A percentile compares a stretch with the other conserved stretches of the same genome.
Evolutionary conservation across 176 grass and related monocot genomes (phyloP).

Genomic region (Rhynchospora tenuis): DNA sequence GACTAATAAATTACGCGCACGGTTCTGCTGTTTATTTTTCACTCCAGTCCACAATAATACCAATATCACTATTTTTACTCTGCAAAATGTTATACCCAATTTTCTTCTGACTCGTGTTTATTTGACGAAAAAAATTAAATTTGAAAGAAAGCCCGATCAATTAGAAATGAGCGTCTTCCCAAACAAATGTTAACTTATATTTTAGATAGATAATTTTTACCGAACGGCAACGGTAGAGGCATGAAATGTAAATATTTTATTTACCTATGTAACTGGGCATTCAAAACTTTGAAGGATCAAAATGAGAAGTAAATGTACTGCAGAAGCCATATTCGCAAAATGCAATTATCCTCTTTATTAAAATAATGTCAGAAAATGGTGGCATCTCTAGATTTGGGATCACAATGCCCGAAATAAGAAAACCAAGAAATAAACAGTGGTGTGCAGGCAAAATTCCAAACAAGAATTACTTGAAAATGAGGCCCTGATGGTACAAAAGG

Average conservation of each 20-base stretch:
- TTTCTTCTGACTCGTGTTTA: not conserved
- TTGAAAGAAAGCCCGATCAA: not conserved
- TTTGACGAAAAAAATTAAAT: not conserved
- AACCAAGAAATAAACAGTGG: conserved; percentile 7
- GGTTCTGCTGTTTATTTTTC: not conserved
- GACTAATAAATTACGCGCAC: not conserved
- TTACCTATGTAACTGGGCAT: not conserved
- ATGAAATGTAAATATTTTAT: not conserved
- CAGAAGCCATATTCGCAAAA: not conserved
- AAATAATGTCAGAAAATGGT: not conserved
- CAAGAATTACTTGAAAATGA: conserved; percentile 19
- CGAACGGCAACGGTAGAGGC: not conserved
- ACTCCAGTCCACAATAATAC: not conserved
- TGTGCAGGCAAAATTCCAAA: conserved; percentile 26
- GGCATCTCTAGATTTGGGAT: conserved; percentile 22
- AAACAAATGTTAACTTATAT: not conserved
- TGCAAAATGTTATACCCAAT: too few relatives aligned
- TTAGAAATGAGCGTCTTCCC: not conserved
- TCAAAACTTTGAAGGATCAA: not conserved
- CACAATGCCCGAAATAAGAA: conserved; percentile 4
- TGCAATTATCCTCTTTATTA: not conserved
- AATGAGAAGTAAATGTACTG: not conserved
- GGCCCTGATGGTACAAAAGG: not conserved
- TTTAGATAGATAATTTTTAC: not conserved
- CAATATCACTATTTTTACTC: not conserved